Evolutionary conservation across 129 eudicot species (phyloP), one percentile per base, ranked within the genome.

Genomic region (Pittosporum tobira): DNA sequence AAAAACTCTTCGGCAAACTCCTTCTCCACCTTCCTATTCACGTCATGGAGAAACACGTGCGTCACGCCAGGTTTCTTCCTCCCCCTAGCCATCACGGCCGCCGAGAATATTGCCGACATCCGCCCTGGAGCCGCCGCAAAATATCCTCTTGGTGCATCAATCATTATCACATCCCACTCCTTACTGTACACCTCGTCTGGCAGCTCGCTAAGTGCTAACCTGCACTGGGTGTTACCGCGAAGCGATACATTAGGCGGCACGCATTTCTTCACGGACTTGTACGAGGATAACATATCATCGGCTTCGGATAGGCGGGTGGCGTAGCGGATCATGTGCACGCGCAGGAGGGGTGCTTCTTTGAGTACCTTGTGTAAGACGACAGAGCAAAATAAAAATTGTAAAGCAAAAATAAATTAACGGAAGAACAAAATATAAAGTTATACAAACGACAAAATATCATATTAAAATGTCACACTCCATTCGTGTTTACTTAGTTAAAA

Each of bases 121-220:
- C 87, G 40, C 52, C 87, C 87, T 26, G 87, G 87, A 20, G 87
- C 87, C 43, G 71, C 87, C 0, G 61, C 60, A n/a, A 61, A 81
- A 31, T 76, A 76, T 10, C 87, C 87, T 36, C 63, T 76, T 16
- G 87, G 87, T 23, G 72, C 87, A 30, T 81, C 87, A 1, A 81
- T 70, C 54, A 81, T 72, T 10, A 81, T 76, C 48, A 57, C 77
- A 25, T 81, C 87, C 87, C 87, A 81, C 14, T 81, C 87, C 67
- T 58, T 73, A 16, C 51, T 48, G 21, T 81, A 81, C 51, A 76
- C 77, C 26, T 76, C 82, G 6, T 81, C 75, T 1, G 87, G 87
- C 52, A 81, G 61, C 42, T 51, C 56, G 15, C 78, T 61, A 27
- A 76, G 34, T 0, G 87, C 79, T 42, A 81, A 67, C 68, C 57